Evolutionary conservation across 2,329 filamentous ascomycete genomes (phyloP), one percentile per base, ranked within the genome.

Genomic region (Epichloe glyceriae): DNA sequence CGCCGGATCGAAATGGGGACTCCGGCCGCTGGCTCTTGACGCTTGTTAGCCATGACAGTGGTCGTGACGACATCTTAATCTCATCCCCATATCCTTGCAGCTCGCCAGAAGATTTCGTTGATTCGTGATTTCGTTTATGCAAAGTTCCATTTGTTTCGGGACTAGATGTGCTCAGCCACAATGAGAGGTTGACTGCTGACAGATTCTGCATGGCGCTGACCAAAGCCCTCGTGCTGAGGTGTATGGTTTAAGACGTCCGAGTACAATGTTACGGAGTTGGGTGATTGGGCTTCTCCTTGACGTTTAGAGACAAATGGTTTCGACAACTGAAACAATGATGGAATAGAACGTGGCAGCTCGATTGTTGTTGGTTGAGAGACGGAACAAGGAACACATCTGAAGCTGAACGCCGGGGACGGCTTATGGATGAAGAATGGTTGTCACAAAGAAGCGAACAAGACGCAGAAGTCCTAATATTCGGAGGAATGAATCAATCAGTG

Each of bases 1-100:
- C 64, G 66, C 50, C 62, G 65, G 51, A 70, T 62, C 48, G 70
- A 5, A 15, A 65, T 38, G 22, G 54, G 12, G 53, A 47, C 15
- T 50, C 38, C 11, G 52, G 30, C 19, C 47, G 45, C 46, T 56
- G 57, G 30, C 53, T 58, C 52, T 51, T 62, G 17, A 52, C 50
- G 30, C 52, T 37, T 34, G 61, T 52, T 26, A 60, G 53, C 54
- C 61, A 60, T 48, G 60, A 57, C 12, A 22, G 30, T 8, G 47
- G 44, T 12, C 35, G 42, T 10, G 50, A 46, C 42, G 38, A 48
- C 5, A 20, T 8, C 11, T 40, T 42, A 10, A 33, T 15, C 22
- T 5, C 19, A 19, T n/a, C 38, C 19, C 0, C 15, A n/a, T 14
- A 15, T 17, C 22, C n/a, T 11, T 8, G 37, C 10, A 4, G 4